Conservation (phyloP, 2,329 filamentous ascomycete species). For the Aspergillus melleus region DNA sequence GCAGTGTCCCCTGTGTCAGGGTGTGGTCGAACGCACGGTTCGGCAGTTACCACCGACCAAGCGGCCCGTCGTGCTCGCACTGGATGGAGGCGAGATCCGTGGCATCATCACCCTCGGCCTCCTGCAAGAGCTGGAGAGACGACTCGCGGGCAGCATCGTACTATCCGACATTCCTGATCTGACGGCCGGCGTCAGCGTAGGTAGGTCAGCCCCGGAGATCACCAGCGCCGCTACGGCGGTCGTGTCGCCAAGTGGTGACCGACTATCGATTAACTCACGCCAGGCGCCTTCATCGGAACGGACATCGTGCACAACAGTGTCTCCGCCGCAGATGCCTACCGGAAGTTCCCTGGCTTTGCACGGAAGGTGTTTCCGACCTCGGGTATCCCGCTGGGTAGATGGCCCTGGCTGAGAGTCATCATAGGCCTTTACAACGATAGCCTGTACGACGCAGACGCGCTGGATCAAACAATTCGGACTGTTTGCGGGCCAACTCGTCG, state of each 20-base stretch:
- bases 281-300: constrained; percentile 16
- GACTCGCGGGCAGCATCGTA: constrained; percentile 6
- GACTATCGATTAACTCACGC: background rate
- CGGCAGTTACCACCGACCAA: constrained; percentile 20
- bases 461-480: constrained; percentile 6
- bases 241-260: background rate
- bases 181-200: constrained; percentile 18
- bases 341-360: constrained; percentile 18
- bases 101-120: constrained; percentile 19
- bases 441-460: constrained; percentile 13
- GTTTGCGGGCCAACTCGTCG: constrained; percentile 5
- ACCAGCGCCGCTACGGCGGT: background rate
- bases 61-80: constrained; percentile 13
- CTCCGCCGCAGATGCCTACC: constrained; percentile 11
- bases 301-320: constrained; percentile 14
- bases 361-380: constrained; percentile 11
- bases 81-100: constrained; percentile 21
- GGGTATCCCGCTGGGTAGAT: background rate
- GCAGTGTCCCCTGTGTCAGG: no score
- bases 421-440: constrained; percentile 7
- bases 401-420: constrained; percentile 5
- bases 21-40: no score
- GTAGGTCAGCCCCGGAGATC: constrained; percentile 8
- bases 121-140: constrained; percentile 15
- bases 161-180: constrained; percentile 10